These are phyloP conservation scores for Microglena sp. DNA, from an alignment of 139 green algal genomes.

Conservation along the genomic window DNA sequence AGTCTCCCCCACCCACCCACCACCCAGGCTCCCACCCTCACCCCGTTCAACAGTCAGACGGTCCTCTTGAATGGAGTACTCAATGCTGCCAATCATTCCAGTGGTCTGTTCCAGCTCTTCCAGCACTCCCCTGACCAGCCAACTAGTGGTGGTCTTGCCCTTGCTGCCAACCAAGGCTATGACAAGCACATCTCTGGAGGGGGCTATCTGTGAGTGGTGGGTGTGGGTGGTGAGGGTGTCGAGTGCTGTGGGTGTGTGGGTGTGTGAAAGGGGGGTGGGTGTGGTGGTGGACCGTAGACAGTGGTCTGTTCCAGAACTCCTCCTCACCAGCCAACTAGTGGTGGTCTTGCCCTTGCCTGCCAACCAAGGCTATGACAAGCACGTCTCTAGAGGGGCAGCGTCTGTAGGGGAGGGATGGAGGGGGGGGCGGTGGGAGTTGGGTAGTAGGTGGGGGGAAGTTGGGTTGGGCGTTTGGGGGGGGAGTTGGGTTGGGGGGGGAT, in stretches of 20 bases:
- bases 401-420: too few species aligned
- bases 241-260: neutral
- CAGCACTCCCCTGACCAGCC: slow-evolving; percentile 80
- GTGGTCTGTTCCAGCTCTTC: slow-evolving; percentile 64
- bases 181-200: slow-evolving; percentile 31
- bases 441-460: slow-evolving; percentile 7
- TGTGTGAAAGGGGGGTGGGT: neutral
- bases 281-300: slow-evolving; percentile 8
- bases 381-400: slow-evolving; percentile 35
- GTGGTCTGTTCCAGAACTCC: slow-evolving; percentile 62
- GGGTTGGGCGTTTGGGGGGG: too few species aligned
- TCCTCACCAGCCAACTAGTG: slow-evolving; percentile 73
- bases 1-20: slow-evolving; percentile 49
- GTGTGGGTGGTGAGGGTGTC: slow-evolving; percentile 5
- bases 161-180: slow-evolving; percentile 69
- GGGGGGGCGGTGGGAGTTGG: slow-evolving; percentile 21
- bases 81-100: slow-evolving; percentile 62
- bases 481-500: too few species aligned
- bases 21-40: too few species aligned
- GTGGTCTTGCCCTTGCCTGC: slow-evolving; percentile 93
- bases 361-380: slow-evolving; percentile 62
- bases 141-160: slow-evolving; percentile 92
- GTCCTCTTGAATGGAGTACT: slow-evolving; percentile 61
- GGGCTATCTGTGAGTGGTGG: slow-evolving; percentile 23
- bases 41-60: too few species aligned